Base-by-base conservation (phyloP, 805 yeast genomes). In the Barnettozyma pratensis region DNA sequence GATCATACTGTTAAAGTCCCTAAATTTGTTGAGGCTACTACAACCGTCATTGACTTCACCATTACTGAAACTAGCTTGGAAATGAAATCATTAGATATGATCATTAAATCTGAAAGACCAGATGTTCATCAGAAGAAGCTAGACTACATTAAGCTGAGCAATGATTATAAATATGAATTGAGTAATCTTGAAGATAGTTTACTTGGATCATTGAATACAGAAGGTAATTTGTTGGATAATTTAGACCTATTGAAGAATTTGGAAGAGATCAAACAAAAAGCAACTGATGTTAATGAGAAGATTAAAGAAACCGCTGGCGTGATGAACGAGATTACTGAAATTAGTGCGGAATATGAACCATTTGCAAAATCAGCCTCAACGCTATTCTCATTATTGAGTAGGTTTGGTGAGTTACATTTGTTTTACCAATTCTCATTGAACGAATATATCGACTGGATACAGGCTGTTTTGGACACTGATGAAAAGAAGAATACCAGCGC, bases 51-150 rank as follows among this genome's bases (percentile, higher is more conserved):
- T 19, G 87, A 88, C 63, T 92, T 84, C 63, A 74, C 90, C 0
- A 69, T 86, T n/a, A 85, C 96, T 1, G 71, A 76, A 39, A 77
- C 81, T 41, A 81, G 83, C 41, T 66, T 91, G 44, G 83, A 85
- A 49, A 73, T 75, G 30, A 83, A 83, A 53, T 72, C 86, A 0
- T 65, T 87, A 48, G 79, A 84, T 51, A 63, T 75, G 45, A 69
- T 86, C 0, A 65, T 92, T 37, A 63, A 69, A 31, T 64, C 68
- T 9, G 77, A 79, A 51, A 70, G 74, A 29, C 96, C 97, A 0
- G 92, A 83, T 7, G 63, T 87, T 7, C 89, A 85, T 45, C 54
- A 57, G 5, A 75, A 81, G 57, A 71, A 91, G 48, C 54, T 67
- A 1, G 82, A 78, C 39, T 61, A 87, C 46, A 60, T 77, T 14